Evolutionary conservation across 73 alveolate species (phyloP), one percentile per base, ranked within the genome.

Genomic region (Paramecium biaurelia): DNA sequence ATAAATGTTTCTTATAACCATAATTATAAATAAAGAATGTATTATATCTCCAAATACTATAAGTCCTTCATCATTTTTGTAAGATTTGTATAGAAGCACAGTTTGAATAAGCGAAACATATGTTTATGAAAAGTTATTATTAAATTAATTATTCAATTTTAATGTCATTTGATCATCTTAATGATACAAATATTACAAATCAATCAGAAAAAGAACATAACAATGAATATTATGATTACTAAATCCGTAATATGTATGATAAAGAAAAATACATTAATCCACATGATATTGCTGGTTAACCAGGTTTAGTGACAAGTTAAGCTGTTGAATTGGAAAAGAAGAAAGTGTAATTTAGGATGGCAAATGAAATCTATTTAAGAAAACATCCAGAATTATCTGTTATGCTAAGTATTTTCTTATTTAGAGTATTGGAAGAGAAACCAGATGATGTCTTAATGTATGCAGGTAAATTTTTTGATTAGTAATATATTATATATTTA

Each of bases 261-360:
- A 89, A 89, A 32, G 94, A 89, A 72, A 89, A 89, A 67, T 89
- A 70, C 26, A 82, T 89, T 23, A 89, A 89, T 70, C 76, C 90
- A 5, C 94, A 89, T 68, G 94, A 89, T 26, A 89, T 89, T 89
- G 94, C 94, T 70, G 94, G 94, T 5, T 72, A 89, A 72, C 74
- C 76, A 30, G 94, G 94, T 1, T 70, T 89, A 28, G 94, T 89
- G 2, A 89, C 57, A 53, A 70, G 74, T 57, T 24, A 89, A 45
- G 70, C 70, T 6, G 87, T 89, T 21, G 94, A 89, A 45, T 63
- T 89, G 23, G 94, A 89, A 35, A 89, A 70, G 92, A 89, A 89
- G 58, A 89, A 89, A 35, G 94, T 89, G 5, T 35, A 89, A 89
- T 89, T 89, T 24, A 68, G 94, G 23, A 70, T 89, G 94, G 89